Evolutionary conservation across 2,329 filamentous ascomycete species (phyloP).

Genomic region (Xylaria sp.): DNA sequence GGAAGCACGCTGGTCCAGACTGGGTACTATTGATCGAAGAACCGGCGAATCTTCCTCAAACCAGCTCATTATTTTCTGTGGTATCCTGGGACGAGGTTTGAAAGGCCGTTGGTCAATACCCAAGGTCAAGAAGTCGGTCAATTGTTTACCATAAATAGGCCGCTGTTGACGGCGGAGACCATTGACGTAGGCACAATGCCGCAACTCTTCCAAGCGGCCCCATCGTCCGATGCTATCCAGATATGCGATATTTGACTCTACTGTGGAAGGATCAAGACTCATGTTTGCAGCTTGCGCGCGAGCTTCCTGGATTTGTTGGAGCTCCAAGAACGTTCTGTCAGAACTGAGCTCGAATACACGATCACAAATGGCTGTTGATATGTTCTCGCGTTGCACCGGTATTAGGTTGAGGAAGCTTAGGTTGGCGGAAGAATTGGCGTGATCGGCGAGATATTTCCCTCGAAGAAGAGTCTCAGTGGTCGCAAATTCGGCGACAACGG

Average conservation of each 20-base stretch:
- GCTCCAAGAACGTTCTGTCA: conserved; percentile 69
- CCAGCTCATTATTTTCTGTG: conserved; percentile 72
- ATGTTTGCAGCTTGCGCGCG: conserved; percentile 62
- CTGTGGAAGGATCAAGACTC: conserved; percentile 67
- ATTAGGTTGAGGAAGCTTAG: conserved; percentile 80
- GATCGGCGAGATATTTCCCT: conserved; percentile 64
- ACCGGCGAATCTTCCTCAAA: conserved; percentile 71
- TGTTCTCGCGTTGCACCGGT: conserved; percentile 70
- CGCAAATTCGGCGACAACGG: conserved; percentile 75
- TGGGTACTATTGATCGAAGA: conserved; percentile 72
- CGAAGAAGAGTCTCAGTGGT: conserved; percentile 74
- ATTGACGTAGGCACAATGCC: conserved; percentile 81
- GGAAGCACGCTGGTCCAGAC: conserved; percentile 73
- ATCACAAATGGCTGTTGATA: conserved; percentile 61
- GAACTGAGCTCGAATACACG: conserved; percentile 71
- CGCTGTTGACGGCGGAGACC: conserved; percentile 78
- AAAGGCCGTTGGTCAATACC: conserved; percentile 64
- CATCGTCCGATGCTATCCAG: conserved; percentile 74
- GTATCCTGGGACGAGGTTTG: conserved; percentile 64
- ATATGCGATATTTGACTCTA: conserved; percentile 72
- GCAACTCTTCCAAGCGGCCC: conserved; percentile 76
- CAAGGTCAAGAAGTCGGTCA: conserved; percentile 77
- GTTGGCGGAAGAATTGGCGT: conserved; percentile 68
- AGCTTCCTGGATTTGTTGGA: conserved; percentile 72
- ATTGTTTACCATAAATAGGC: conserved; percentile 79